Evolutionary conservation across 805 yeast species (phyloP).

Genomic region (Kurtzmaniella fragi): DNA sequence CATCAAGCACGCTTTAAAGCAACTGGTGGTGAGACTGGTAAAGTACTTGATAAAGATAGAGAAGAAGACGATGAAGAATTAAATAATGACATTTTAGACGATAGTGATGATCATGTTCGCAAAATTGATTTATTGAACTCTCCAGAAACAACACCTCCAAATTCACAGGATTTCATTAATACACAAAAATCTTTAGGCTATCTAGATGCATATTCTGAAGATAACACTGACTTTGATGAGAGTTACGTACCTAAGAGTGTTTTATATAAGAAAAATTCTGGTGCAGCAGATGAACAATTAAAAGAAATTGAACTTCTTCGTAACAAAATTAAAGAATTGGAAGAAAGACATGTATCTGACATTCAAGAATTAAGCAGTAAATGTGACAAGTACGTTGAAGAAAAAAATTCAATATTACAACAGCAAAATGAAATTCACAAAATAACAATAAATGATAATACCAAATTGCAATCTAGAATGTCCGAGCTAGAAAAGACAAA

Average conservation of each 20-base stretch:
- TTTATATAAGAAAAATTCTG: neutral
- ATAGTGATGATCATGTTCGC: slow-evolving; percentile 2
- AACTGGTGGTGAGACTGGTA: too few species aligned
- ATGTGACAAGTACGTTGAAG: slow-evolving; percentile 6
- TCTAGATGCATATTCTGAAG: neutral
- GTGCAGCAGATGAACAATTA: neutral
- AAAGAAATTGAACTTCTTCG: neutral
- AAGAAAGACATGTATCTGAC: slow-evolving; percentile 5
- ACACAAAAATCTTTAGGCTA: neutral
- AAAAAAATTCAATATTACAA: slow-evolving; percentile 5
- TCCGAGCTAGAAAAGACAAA: slow-evolving; percentile 8
- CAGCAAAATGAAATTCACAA: slow-evolving; percentile 1
- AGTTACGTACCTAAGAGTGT: slow-evolving; percentile 11
- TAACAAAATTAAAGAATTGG: slow-evolving; percentile 1
- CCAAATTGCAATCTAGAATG: neutral
- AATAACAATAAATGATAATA: neutral
- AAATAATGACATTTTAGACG: slow-evolving; percentile 1
- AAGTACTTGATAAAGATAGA: too few species aligned
- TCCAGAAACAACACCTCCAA: slow-evolving; percentile 32
- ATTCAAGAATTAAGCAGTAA: slow-evolving; percentile 8
- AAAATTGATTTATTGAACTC: slow-evolving; percentile 8
- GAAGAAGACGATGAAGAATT: neutral
- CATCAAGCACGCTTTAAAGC: too few species aligned
- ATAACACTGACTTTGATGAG: slow-evolving; percentile 4
- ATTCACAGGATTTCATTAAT: slow-evolving; percentile 17